These are phyloP conservation scores for Hysterangium stoloniferum DNA, from an alignment of 768 basidiomycete genomes.

Conservation along the genomic window DNA sequence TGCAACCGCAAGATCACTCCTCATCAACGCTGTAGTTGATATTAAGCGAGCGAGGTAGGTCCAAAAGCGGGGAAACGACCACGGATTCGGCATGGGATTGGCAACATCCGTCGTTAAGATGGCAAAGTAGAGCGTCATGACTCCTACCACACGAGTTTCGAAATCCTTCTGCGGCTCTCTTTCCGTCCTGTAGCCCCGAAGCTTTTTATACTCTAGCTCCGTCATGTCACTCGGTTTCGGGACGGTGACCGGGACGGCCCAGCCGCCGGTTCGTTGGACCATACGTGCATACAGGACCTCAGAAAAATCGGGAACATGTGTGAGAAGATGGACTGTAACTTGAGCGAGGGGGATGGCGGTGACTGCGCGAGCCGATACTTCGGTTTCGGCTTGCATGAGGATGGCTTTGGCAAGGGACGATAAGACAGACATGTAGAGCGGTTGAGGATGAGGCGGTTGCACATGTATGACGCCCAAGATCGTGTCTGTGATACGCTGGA, in stretches of 20 bases:
- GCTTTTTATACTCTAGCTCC: conserved; percentile 36
- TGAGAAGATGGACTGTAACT: conserved; percentile 64
- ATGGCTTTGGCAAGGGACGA: conserved; percentile 87
- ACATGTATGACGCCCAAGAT: conserved; percentile 31
- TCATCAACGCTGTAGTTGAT: conserved; percentile 42
- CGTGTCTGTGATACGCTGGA: conserved; percentile 54
- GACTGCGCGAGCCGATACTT: conserved; percentile 82
- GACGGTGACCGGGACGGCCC: conserved; percentile 67
- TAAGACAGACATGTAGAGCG: conserved; percentile 67
- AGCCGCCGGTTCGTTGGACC: conserved; percentile 81
- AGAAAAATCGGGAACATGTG: conserved; percentile 49
- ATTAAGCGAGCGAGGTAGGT: conserved; percentile 61
- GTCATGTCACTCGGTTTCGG: conserved; percentile 38
- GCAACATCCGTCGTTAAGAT: conserved; percentile 39
- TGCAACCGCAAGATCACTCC: conserved; percentile 53
- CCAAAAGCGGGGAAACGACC: conserved; percentile 63
- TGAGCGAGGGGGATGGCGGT: conserved; percentile 79
- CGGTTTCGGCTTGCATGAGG: conserved; percentile 86
- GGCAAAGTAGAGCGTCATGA: conserved; percentile 82
- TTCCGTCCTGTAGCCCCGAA: conserved; percentile 47
- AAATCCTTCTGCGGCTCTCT: conserved; percentile 49
- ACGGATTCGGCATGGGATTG: conserved; percentile 42
- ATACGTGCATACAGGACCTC: conserved; percentile 79
- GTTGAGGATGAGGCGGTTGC: conserved; percentile 19
- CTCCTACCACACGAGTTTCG: conserved; percentile 59